Evolutionary conservation across 352 stramenopile species (phyloP).

Genomic region (Pythium insidiosum): DNA sequence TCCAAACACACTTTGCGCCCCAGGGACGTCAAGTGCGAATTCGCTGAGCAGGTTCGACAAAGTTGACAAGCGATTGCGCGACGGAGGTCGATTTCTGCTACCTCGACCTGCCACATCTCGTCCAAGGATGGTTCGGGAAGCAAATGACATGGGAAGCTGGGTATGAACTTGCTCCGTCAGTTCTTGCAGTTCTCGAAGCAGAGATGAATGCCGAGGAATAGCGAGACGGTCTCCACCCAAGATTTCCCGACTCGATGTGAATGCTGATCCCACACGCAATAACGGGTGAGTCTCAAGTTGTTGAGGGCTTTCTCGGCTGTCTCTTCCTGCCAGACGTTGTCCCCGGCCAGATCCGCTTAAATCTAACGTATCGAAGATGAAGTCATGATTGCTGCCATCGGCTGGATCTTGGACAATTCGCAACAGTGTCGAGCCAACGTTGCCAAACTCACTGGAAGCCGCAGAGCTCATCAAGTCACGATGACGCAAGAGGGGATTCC

Average conservation of each 20-base stretch:
- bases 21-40: conserved; percentile 73
- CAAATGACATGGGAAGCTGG: conserved; percentile 35
- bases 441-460: background rate
- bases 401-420: conserved; percentile 11
- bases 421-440: conserved; percentile 7
- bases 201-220: conserved; percentile 47
- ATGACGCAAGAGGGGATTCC: no score
- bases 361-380: conserved; percentile 22
- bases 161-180: conserved; percentile 71
- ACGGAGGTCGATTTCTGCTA: conserved; percentile 38
- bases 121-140: conserved; percentile 14
- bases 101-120: conserved; percentile 41
- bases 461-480: no score
- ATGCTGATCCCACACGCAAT: no score
- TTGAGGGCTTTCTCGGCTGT: no score
- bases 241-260: no score
- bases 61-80: conserved; percentile 54
- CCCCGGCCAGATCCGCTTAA: no score
- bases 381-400: conserved; percentile 8
- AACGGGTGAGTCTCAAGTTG: no score
- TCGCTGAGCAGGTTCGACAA: conserved; percentile 76
- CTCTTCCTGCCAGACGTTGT: no score
- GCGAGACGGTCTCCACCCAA: conserved; percentile 38
- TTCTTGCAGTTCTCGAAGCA: conserved; percentile 69
- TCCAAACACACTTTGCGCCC: conserved; percentile 27